phyloP scores from a whole-genome alignment of 192 early-diverging fungal genomes.

The Spizellomyces punctatus region DNA sequence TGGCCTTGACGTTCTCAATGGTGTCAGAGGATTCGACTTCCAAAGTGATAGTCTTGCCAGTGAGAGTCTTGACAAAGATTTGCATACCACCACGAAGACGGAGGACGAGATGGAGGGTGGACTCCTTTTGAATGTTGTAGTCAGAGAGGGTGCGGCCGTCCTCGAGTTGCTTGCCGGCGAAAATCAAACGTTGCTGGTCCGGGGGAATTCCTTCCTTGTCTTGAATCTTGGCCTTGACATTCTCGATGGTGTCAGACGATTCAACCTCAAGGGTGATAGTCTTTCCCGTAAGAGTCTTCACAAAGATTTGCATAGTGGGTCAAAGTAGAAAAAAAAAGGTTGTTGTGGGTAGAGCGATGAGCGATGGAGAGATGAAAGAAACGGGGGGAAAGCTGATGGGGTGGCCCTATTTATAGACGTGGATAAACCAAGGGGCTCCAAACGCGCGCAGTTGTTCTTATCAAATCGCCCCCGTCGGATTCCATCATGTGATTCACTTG shows the following conservation, averaged over 20 bases:
- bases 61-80: conserved; percentile 85
- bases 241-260: conserved; percentile 75
- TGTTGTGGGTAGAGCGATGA: too few species aligned
- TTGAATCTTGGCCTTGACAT: conserved; percentile 67
- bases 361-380: too few species aligned
- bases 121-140: conserved; percentile 70
- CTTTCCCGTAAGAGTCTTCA: conserved; percentile 91
- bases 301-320: conserved; percentile 70
- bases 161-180: too few species aligned
- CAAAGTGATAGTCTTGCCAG: conserved; percentile 88
- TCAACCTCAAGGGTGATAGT: conserved; percentile 77
- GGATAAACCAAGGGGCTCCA: too few species aligned
- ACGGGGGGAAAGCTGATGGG: too few species aligned
- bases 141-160: too few species aligned
- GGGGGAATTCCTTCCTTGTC: conserved; percentile 68
- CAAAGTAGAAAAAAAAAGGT: too few species aligned
- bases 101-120: conserved; percentile 73
- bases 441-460: too few species aligned
- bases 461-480: too few species aligned
- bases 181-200: conserved; percentile 83
- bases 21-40: conserved; percentile 72
- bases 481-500: too few species aligned
- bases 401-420: too few species aligned
- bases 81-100: conserved; percentile 66
- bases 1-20: conserved; percentile 78